Evolutionary conservation across 1,284 basidiomycete species (phyloP).

Genomic region (Heliocybe sulcata): DNA sequence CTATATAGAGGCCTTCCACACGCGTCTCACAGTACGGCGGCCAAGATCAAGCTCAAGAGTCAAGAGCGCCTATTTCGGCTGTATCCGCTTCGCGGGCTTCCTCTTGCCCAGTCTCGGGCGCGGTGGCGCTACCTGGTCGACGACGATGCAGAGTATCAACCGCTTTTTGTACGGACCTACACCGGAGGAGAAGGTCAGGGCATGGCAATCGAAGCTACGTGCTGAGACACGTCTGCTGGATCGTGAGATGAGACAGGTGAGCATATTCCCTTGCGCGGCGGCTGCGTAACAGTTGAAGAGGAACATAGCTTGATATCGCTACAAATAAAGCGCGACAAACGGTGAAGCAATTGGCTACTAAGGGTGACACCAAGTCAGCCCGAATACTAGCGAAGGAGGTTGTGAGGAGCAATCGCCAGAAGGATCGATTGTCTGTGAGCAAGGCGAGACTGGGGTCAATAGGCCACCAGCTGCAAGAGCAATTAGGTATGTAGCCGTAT

Average conservation of each 20-base stretch:
- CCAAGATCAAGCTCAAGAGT: too few relatives aligned
- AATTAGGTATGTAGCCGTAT: conserved; percentile 67
- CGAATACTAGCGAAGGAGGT: conserved; percentile 90
- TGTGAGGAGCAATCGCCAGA: conserved; percentile 93
- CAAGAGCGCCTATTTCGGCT: not conserved
- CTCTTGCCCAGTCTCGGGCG: conserved; percentile 2
- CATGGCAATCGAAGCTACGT: conserved; percentile 85
- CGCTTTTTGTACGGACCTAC: conserved; percentile 93
- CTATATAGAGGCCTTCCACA: too few relatives aligned
- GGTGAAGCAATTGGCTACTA: conserved; percentile 87
- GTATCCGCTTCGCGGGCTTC: not conserved
- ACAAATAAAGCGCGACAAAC: conserved; percentile 76
- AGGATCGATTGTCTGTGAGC: conserved; percentile 85
- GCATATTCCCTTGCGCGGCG: conserved; percentile 20
- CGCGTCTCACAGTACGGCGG: too few relatives aligned
- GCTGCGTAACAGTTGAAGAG: not conserved
- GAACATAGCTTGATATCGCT: conserved; percentile 70
- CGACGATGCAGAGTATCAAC: conserved; percentile 77
- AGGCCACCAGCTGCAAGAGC: conserved; percentile 85
- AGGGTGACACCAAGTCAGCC: conserved; percentile 91
- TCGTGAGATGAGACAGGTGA: conserved; percentile 88
- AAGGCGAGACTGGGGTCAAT: conserved; percentile 94
- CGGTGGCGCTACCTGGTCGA: conserved; percentile 3
- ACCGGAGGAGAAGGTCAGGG: conserved; percentile 83
- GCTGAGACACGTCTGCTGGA: conserved; percentile 78